A percentile compares a stretch with the other conserved stretches of the same genome.
Conservation (phyloP, 495 filamentous ascomycete species). For the Talaromyces liani region DNA sequence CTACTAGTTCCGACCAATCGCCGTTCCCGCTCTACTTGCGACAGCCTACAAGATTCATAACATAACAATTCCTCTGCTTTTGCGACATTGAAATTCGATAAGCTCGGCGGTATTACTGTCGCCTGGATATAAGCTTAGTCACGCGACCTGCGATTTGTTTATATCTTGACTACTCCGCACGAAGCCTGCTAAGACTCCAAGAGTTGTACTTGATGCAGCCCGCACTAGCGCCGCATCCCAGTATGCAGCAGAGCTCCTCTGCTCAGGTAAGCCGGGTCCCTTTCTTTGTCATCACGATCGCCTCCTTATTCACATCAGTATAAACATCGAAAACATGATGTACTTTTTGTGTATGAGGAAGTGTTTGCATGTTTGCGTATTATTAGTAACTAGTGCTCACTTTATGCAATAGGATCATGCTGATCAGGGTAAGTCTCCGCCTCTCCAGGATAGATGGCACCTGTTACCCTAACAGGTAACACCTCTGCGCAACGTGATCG, state of each 20-base stretch:
- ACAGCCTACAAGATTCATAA: neutral
- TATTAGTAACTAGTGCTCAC: neutral
- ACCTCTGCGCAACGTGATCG: constrained; percentile 10
- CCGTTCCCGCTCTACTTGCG: neutral
- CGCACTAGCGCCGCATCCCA: constrained; percentile 49
- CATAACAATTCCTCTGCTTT: neutral
- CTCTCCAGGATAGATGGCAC: neutral
- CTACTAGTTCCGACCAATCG: constrained; percentile 5
- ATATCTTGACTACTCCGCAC: constrained; percentile 4
- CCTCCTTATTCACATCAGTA: neutral
- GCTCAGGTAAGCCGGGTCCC: constrained; percentile 45
- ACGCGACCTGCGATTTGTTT: constrained; percentile 5
- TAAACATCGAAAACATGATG: too few relatives aligned
- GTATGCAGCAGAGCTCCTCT: constrained; percentile 44
- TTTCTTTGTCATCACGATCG: constrained; percentile 36
- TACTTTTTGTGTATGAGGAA: neutral
- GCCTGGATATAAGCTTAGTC: constrained; percentile 1
- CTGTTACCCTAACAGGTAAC: neutral
- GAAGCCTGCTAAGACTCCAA: neutral
- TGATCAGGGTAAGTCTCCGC: constrained; percentile 42
- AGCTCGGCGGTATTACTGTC: neutral
- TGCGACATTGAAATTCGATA: neutral
- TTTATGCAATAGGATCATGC: constrained; percentile 35
- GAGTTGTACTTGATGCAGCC: constrained; percentile 39
- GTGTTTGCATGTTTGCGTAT: neutral